Evolutionary conservation across 805 yeast species (phyloP).

Genomic region (Millerago galiae): DNA sequence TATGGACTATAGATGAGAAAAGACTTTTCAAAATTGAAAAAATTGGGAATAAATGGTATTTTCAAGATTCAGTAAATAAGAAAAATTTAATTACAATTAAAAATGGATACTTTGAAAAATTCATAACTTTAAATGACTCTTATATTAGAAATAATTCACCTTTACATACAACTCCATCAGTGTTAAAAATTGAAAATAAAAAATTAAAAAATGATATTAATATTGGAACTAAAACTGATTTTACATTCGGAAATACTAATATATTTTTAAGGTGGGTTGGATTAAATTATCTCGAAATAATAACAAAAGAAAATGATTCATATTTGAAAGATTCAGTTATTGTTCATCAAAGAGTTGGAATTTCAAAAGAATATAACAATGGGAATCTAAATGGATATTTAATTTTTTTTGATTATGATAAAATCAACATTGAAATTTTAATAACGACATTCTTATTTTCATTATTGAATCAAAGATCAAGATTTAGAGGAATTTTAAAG

Average conservation of each 20-base stretch:
- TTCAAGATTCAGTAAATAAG: constrained; percentile 8
- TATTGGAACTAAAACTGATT: constrained; percentile 7
- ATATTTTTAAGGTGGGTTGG: constrained; percentile 19
- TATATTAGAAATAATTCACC: constrained; percentile 9
- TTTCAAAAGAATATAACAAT: constrained; percentile 12
- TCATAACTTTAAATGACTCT: constrained; percentile 11
- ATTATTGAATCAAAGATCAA: constrained; percentile 8
- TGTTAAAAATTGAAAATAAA: constrained; percentile 10
- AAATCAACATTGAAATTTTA: constrained; percentile 20
- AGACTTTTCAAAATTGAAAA: constrained; percentile 12
- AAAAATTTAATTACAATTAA: constrained; percentile 14
- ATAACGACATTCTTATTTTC: constrained; percentile 18
- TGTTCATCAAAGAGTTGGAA: constrained; percentile 17
- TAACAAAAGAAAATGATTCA: constrained; percentile 6
- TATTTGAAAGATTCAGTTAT: constrained; percentile 3
- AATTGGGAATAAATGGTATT: constrained; percentile 14
- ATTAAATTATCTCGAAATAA: constrained; percentile 16
- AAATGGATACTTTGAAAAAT: constrained; percentile 13
- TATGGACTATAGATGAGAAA: constrained; percentile 21
- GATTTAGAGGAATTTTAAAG: constrained; percentile 6
- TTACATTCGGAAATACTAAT: constrained; percentile 14
- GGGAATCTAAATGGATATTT: constrained; percentile 8
- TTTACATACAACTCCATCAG: constrained; percentile 16
- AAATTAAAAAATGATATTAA: neutral
- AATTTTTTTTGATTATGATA: constrained; percentile 16